A percentile compares a stretch with the other conserved stretches of the same genome.
Evolutionary conservation across 2,329 filamentous ascomycete species (phyloP).

Genomic region (Fusarium miscanthi): DNA sequence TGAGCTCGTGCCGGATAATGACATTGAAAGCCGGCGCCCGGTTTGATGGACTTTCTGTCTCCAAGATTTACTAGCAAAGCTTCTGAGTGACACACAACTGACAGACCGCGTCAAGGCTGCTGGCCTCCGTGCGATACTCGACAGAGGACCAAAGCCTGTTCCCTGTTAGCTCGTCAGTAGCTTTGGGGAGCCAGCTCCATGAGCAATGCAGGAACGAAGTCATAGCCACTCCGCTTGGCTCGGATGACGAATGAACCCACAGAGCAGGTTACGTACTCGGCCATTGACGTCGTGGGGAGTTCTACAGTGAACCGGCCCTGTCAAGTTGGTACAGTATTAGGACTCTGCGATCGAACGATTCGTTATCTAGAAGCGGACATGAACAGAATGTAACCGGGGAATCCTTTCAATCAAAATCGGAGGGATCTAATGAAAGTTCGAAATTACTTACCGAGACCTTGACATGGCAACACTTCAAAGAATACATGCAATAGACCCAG

Average conservation of each 20-base stretch:
- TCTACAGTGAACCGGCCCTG: slow-evolving; percentile 3
- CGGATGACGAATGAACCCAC: slow-evolving; percentile 34
- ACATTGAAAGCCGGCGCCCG: slow-evolving; percentile 18
- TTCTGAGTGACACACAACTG: slow-evolving; percentile 17
- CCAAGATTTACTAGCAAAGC: slow-evolving; percentile 3
- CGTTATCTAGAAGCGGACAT: not conserved
- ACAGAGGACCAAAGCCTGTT: slow-evolving; percentile 24
- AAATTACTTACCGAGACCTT: slow-evolving; percentile 27
- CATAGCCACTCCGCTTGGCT: slow-evolving; percentile 35
- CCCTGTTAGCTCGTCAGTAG: slow-evolving; percentile 34
- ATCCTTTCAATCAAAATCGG: slow-evolving; percentile 4
- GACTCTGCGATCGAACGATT: slow-evolving; percentile 11
- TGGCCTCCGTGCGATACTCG: slow-evolving; percentile 24
- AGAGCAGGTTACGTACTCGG: slow-evolving; percentile 25
- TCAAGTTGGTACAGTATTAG: slow-evolving; percentile 6
- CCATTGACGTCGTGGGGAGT: slow-evolving; percentile 37
- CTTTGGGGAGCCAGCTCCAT: slow-evolving; percentile 34
- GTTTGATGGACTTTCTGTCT: slow-evolving; percentile 14
- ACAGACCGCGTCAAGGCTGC: slow-evolving; percentile 23
- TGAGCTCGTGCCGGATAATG: not conserved
- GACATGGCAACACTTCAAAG: slow-evolving; percentile 21
- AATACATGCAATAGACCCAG: slow-evolving; percentile 31
- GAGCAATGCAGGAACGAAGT: slow-evolving; percentile 47
- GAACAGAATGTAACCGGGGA: not conserved
- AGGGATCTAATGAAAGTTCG: slow-evolving; percentile 22